These are phyloP conservation scores for Umbelopsis sp. DNA, from an alignment of 192 early-diverging fungal species.

Conservation along the genomic window DNA sequence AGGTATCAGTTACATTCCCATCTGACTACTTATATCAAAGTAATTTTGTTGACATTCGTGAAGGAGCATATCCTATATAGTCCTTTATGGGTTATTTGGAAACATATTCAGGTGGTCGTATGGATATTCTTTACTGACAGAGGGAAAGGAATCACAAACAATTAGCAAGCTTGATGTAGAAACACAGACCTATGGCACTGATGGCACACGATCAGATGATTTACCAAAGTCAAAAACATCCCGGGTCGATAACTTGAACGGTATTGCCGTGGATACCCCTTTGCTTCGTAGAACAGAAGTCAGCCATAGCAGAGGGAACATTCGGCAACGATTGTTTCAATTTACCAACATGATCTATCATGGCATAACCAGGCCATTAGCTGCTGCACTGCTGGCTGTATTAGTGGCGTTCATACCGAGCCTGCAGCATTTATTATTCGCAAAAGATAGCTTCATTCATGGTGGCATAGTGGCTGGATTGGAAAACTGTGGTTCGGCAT, in stretches of 20 bases:
- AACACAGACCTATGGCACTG: background rate
- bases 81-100: conserved; percentile 75
- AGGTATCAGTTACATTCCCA: background rate
- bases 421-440: conserved; percentile 61
- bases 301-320: background rate
- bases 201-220: background rate
- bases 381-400: conserved; percentile 66
- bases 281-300: background rate
- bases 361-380: conserved; percentile 66
- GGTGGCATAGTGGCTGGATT: conserved; percentile 64
- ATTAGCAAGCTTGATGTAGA: background rate
- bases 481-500: conserved; percentile 73
- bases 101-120: conserved; percentile 82
- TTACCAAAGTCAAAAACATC: too few species aligned
- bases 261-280: too few species aligned
- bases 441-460: conserved; percentile 53
- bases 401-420: conserved; percentile 63
- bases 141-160: conserved; percentile 20
- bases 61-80: conserved; percentile 71
- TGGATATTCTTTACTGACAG: conserved; percentile 61
- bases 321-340: background rate
- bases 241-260: too few species aligned
- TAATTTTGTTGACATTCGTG: background rate
- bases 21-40: background rate
- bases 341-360: conserved; percentile 21